Evolutionary conservation across 306 rosid genomes (phyloP).

Genomic region (Prunus mume): DNA sequence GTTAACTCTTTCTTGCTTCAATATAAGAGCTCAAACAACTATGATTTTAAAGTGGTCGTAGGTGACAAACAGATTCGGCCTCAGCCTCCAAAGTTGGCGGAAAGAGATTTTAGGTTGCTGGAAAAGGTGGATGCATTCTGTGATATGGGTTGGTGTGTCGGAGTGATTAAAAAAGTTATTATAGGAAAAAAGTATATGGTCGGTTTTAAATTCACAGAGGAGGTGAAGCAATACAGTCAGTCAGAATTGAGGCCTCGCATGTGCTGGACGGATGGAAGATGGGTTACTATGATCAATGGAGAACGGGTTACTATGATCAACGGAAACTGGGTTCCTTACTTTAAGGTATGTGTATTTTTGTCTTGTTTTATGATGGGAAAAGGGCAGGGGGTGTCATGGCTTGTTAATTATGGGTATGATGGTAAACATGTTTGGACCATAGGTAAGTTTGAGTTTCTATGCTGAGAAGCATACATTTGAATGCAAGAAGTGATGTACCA

Average conservation of each 20-base stretch:
- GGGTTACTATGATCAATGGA: not conserved
- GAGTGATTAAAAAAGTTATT: conserved; percentile 1
- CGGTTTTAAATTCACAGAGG: not conserved
- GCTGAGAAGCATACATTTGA: not conserved
- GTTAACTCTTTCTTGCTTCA: conserved; percentile 1
- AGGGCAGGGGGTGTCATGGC: too few relatives aligned
- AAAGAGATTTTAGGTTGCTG: not conserved
- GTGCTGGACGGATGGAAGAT: conserved; percentile 6
- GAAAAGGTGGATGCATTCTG: conserved; percentile 12
- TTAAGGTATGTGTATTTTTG: not conserved
- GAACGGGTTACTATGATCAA: not conserved
- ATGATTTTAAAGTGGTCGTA: not conserved
- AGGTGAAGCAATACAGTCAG: not conserved
- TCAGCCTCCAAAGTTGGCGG: conserved; percentile 4
- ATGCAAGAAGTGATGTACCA: too few relatives aligned
- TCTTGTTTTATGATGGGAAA: not conserved
- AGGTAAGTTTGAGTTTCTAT: not conserved
- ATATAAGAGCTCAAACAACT: not conserved
- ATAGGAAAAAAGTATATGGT: not conserved
- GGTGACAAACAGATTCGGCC: conserved; percentile 12
- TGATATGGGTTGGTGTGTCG: conserved; percentile 19
- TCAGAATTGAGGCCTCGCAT: conserved; percentile 13
- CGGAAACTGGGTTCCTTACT: not conserved
- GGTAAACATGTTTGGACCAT: not conserved
- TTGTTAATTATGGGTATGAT: not conserved